A percentile compares a stretch with the other conserved stretches of the same genome.
Conservation (phyloP, 805 yeast species). For the Candida sithepensis region DNA sequence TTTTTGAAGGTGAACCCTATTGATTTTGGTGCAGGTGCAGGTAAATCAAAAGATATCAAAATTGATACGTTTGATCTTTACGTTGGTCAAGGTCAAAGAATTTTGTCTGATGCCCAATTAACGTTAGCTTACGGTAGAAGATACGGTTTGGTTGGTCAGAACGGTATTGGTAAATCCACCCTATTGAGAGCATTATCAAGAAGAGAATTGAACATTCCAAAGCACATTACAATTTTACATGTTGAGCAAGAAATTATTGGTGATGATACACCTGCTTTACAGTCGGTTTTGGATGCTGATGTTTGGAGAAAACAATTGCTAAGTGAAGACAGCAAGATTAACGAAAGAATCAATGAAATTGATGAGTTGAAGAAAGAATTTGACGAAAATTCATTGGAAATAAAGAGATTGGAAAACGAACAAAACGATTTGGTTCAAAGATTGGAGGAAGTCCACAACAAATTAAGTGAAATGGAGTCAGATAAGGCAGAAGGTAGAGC, state of each 20-base stretch:
- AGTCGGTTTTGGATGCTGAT: constrained; percentile 97
- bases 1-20: constrained; percentile 93
- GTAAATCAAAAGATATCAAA: constrained; percentile 95
- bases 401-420: constrained; percentile 80
- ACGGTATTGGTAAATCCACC: constrained; percentile 99
- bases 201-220: constrained; percentile 91
- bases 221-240: constrained; percentile 90
- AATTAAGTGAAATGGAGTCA: constrained; percentile 88
- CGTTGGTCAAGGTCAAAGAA: constrained; percentile 94
- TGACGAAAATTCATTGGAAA: constrained; percentile 71
- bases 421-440: constrained; percentile 79
- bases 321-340: constrained; percentile 68
- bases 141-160: constrained; percentile 97
- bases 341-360: constrained; percentile 72
- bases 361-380: constrained; percentile 66
- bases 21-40: constrained; percentile 85
- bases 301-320: constrained; percentile 95
- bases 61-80: constrained; percentile 89
- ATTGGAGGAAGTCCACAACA: constrained; percentile 75
- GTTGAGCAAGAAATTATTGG: constrained; percentile 98
- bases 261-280: constrained; percentile 86
- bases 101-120: constrained; percentile 81
- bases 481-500: constrained; percentile 98
- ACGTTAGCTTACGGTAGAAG: constrained; percentile 89
- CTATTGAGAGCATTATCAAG: constrained; percentile 84